These are phyloP conservation scores for Saprolegnia parasitica DNA, from an alignment of 352 stramenopile species.

Conservation along the genomic window DNA sequence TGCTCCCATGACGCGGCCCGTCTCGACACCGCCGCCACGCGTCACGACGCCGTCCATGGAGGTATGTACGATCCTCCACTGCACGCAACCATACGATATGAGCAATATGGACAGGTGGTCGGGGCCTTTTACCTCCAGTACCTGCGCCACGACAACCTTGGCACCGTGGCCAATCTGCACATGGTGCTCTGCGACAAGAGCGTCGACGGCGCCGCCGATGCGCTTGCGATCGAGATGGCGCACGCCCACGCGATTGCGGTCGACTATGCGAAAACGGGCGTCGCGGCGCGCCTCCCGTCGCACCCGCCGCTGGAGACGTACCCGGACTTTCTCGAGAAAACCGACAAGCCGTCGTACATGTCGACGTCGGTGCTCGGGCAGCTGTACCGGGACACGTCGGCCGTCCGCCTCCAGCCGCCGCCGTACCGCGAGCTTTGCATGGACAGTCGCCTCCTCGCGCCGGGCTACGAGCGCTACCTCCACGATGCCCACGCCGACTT, in stretches of 20 bases:
- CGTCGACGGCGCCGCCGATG: constrained; percentile 8
- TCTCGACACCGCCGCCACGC: constrained; percentile 33
- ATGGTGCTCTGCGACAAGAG: constrained; percentile 52
- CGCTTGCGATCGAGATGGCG: constrained; percentile 42
- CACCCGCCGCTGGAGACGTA: constrained; percentile 51
- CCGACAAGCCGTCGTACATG: constrained; percentile 52
- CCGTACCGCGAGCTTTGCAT: constrained; percentile 25
- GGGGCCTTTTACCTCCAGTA: constrained; percentile 70
- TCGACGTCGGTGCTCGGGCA: constrained; percentile 66
- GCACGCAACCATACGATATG: constrained; percentile 32
- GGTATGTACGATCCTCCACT: no score
- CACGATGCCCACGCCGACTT: constrained; percentile 35
- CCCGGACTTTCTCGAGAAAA: constrained; percentile 77
- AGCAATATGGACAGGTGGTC: constrained; percentile 32
- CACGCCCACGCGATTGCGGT: constrained; percentile 62
- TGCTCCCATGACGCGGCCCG: constrained; percentile 45
- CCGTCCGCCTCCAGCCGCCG: constrained; percentile 39
- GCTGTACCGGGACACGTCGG: constrained; percentile 58
- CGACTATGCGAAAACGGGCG: constrained; percentile 41
- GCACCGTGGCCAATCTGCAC: constrained; percentile 70
- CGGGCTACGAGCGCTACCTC: constrained; percentile 50
- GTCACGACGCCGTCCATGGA: constrained; percentile 22
- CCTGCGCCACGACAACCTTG: constrained; percentile 65
- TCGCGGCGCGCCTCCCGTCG: constrained; percentile 47
- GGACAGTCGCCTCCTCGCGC: constrained; percentile 51